Evolutionary conservation across 129 eudicot genomes (phyloP).

Genomic region (Flaveria bidentis): DNA sequence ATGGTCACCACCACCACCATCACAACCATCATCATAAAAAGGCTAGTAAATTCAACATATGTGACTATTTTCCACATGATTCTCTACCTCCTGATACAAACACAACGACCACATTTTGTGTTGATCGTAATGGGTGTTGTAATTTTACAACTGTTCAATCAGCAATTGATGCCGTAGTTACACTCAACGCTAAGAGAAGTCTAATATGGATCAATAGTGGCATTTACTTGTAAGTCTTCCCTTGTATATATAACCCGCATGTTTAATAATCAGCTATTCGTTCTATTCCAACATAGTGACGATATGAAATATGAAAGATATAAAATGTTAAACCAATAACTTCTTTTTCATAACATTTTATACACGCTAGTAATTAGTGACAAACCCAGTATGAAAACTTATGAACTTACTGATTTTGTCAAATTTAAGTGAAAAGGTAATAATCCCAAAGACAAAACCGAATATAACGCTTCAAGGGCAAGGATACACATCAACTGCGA

Average conservation of each 20-base stretch:
- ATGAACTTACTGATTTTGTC: slow-evolving; percentile 7
- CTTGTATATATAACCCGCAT: not conserved
- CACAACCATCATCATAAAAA: slow-evolving; percentile 31
- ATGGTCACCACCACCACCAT: slow-evolving; percentile 36
- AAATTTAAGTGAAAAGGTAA: slow-evolving; percentile 66
- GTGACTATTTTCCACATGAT: slow-evolving; percentile 75
- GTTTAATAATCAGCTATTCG: not conserved
- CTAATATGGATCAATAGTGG: slow-evolving; percentile 83
- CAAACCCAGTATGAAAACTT: not conserved
- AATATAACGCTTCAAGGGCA: slow-evolving; percentile 98
- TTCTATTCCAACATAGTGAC: not conserved
- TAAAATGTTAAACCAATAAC: not conserved
- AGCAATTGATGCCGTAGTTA: slow-evolving; percentile 63
- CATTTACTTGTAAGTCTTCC: slow-evolving; percentile 64
- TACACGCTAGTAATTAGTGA: not conserved
- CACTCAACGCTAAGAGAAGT: slow-evolving; percentile 56
- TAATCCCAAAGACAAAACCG: slow-evolving; percentile 65
- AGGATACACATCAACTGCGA: slow-evolving; percentile 79
- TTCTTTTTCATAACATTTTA: not conserved
- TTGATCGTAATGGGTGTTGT: slow-evolving; percentile 87
- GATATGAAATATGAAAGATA: not conserved
- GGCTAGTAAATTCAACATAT: slow-evolving; percentile 32
- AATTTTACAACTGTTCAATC: slow-evolving; percentile 82
- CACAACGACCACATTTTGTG: slow-evolving; percentile 65
- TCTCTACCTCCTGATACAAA: slow-evolving; percentile 73